Evolutionary conservation across 116 monocot species (phyloP), one percentile per base, ranked within the genome.

Genomic region (Dioscorea cayenensis): DNA sequence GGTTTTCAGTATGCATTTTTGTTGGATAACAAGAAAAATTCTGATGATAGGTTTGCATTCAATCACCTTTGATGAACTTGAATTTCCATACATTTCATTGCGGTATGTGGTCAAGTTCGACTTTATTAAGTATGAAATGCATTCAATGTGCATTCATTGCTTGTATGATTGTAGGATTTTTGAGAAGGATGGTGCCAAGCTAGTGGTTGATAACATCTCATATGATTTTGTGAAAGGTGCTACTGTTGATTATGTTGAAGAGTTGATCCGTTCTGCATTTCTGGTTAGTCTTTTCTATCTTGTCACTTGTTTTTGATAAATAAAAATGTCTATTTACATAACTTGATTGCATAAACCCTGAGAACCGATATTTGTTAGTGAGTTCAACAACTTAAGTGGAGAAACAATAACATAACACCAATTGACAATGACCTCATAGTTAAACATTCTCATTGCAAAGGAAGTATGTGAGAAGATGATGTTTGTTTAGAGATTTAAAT

Each of bases 1-100:
- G 95, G 95, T n/a, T 95, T 95, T 66, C 95, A 95, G 51, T 95
- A 95, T 87, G 81, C 83, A 51, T 95, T 95, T 81, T 49, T 70
- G 37, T 66, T 95, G 73, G 95, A 92, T 71, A 77, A 82, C 65
- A 87, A 84, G 66, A 85, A 72, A 82, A 89, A 82, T 84, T 63
- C 69, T 68, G 95, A 95, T 82, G 95, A 95, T 76, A 83, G 82
- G 95, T 95, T 7, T 17, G 28, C 37, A 51, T 77, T 19, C 29
- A 18, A 55, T 18, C 16, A 27, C 14, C 0, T n/a, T 49, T 25
- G 3, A 28, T 43, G 43, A 43, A 43, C 6, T 43, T 6, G 43
- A 43, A 43, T 43, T 43, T 43, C 0, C 43, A 5, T 43, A 43
- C 12, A 12, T 43, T 43, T 10, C 8, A 43, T 43, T 43, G 43